Base-by-base conservation (phyloP, 73 alveolate species). In the Paramecium primaurelia region DNA sequence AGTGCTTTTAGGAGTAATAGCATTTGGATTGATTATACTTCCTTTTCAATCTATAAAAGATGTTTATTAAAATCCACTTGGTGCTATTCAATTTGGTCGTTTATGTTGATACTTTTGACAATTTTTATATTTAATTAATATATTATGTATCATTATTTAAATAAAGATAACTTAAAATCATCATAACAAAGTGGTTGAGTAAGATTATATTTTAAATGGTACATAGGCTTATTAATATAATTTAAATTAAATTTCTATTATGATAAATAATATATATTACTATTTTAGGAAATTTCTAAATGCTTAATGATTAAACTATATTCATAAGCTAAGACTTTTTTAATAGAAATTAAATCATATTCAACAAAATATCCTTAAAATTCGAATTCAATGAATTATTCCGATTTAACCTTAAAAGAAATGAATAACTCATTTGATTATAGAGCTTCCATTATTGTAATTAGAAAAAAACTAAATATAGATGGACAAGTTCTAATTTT, bases 21-120 rank as follows among this genome's bases (percentile, higher is more conserved):
- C 91, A 14, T 80, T 80, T 45, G 91, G 91, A 45, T 80, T 80
- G 18, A 40, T 80, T 6, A 49, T 80, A 9, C 73, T 80, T 9
- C 91, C 91, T 3, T 80, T 45, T 44, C 49, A 80, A 80, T 80
- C 91, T 11, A 45, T 80, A 20, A 42, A 80, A 47, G 91, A 80
- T 47, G 71, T 80, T 28, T 80, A 45, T 25, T 16, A 18, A 11
- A 47, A 80, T 36, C 91, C 91, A 22, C 47, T 26, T 32, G 71
- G 42, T 18, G 42, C 91, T 7, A 47, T 49, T 44, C 12, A 80
- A 47, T 80, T 80, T 49, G 91, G 91, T 9, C 49, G 51, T 20
- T 80, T 80, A 6, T 80, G 91, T 16, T 80, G 91, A 80, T 44
- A 54, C 22, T 16, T 49, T 3, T 49, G 25, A 49, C 22, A 54